phyloP scores from a whole-genome alignment of 1,284 basidiomycete species.

The Amylostereum areolatum region DNA sequence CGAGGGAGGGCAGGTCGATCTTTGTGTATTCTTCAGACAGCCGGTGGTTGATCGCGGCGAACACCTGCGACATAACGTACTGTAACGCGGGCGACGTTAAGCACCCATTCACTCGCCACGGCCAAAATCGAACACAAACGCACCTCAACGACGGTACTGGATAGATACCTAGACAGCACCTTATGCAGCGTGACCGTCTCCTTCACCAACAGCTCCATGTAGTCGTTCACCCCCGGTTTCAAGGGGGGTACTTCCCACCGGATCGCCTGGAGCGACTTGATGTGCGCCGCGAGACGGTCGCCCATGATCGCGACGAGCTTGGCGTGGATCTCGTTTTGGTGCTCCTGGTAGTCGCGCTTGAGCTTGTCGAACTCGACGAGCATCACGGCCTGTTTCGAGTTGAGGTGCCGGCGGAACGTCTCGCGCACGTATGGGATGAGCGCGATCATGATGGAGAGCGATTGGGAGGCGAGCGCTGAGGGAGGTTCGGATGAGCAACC shows the following conservation, averaged over 20 bases:
- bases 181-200: constrained; percentile 97
- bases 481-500: constrained; percentile 2
- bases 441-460: constrained; percentile 90
- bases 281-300: constrained; percentile 86
- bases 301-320: constrained; percentile 99
- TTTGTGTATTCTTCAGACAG: constrained; percentile 79
- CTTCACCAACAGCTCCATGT: constrained; percentile 90
- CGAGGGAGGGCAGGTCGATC: constrained; percentile 75
- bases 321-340: constrained; percentile 97
- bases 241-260: constrained; percentile 67
- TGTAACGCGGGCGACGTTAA: constrained; percentile 23
- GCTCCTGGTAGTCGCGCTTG: constrained; percentile 98
- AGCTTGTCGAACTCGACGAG: constrained; percentile 97
- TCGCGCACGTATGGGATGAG: constrained; percentile 96
- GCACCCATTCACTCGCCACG: constrained; percentile 2
- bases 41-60: constrained; percentile 85
- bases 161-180: constrained; percentile 89
- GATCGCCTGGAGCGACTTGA: constrained; percentile 71
- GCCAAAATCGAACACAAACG: constrained; percentile 18
- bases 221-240: constrained; percentile 62
- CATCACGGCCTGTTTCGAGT: constrained; percentile 92
- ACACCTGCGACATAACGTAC: constrained; percentile 90
- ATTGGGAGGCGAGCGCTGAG: constrained; percentile 90
- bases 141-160: constrained; percentile 75
- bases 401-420: constrained; percentile 88